Evolutionary conservation across 1,139 yeast genomes (phyloP), one percentile per base, ranked within the genome.

Genomic region (Magnusiomyces magnusii): DNA sequence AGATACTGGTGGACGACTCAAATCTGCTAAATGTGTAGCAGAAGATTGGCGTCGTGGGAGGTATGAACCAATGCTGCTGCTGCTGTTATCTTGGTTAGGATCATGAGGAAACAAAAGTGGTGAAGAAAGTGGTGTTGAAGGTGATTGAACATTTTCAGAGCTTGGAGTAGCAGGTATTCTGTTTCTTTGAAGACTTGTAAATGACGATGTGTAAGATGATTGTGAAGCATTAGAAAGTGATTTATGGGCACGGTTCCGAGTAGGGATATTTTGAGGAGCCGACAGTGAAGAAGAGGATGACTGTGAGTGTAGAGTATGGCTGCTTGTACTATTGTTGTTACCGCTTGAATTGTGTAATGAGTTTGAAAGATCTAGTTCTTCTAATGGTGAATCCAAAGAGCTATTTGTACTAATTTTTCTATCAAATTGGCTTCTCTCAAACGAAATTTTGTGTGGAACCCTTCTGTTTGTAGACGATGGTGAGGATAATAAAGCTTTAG

Each of bases 1-100:
- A 0, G 97, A 89, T 34, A 89, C 73, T 1, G 96, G 96, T 2
- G 53, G 59, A 28, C 60, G 61, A 3, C 64, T 41, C 25, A 65
- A 57, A 39, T 69, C 72, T 28, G 67, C 60, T 1, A 65, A 63
- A 1, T 57, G 53, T 5, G 42, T 39, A 19, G 66, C 61, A 1
- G 71, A 68, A 1, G 70, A 65, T 57, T 66, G 69, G 25, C 72
- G 62, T 23, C 67, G 63, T 56, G 66, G 69, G 19, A 39, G 10
- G 17, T 39, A 39, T 17, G 17, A n/a, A 53, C 66, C 64, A 13
- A 61, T 58, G 19, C 57, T 59, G 15, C 58, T 60, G 21, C n/a
- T 44, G 27, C 25, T 50, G 23, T 15, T 28, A n/a, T 28, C 41
- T 50, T 50, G 53, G 25, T 25, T 50, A 19, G 25, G 49, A 54